Evolutionary conservation across 2,329 filamentous ascomycete species (phyloP).

Genomic region (Grosmannia serpens): DNA sequence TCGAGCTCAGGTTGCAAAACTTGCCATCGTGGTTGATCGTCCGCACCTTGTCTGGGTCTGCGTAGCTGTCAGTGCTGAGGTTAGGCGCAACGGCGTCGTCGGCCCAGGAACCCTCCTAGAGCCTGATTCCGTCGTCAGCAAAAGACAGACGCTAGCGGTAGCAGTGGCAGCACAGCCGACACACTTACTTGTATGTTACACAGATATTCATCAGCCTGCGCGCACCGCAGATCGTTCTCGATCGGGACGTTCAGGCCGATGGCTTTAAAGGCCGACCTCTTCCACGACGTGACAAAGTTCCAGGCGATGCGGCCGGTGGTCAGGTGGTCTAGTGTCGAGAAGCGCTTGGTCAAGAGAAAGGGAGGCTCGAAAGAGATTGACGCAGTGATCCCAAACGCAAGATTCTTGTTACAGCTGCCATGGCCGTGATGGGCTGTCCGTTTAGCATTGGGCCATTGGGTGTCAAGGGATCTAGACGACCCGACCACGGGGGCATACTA

Average conservation of each 20-base stretch:
- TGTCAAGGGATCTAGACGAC: background rate
- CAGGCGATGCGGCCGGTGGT: constrained; percentile 11
- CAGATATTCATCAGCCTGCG: constrained; percentile 14
- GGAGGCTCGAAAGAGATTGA: constrained; percentile 9
- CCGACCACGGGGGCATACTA: constrained; percentile 20
- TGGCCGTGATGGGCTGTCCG: constrained; percentile 8
- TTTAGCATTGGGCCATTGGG: background rate
- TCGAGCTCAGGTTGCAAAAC: background rate
- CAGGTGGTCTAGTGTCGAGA: constrained; percentile 11
- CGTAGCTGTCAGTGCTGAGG: background rate
- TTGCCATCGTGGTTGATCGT: constrained; percentile 8
- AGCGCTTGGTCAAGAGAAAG: constrained; percentile 9
- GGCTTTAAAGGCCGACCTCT: constrained; percentile 9
- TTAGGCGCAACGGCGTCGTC: constrained; percentile 8
- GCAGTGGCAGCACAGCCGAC: too few species aligned
- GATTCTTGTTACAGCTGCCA: constrained; percentile 12
- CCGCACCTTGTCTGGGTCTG: constrained; percentile 7
- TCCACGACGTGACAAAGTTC: constrained; percentile 16
- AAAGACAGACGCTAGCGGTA: background rate
- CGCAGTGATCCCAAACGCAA: constrained; percentile 11
- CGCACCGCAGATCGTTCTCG: constrained; percentile 14
- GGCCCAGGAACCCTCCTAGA: constrained; percentile 12
- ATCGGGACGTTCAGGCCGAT: constrained; percentile 10
- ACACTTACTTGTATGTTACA: constrained; percentile 10
- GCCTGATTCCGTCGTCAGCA: background rate